Percentiles rank a stretch among this genome's conserved stretches.
These are phyloP conservation scores for Populus hybrid DNA, from an alignment of 441 rosid species.

Conservation along the genomic window DNA sequence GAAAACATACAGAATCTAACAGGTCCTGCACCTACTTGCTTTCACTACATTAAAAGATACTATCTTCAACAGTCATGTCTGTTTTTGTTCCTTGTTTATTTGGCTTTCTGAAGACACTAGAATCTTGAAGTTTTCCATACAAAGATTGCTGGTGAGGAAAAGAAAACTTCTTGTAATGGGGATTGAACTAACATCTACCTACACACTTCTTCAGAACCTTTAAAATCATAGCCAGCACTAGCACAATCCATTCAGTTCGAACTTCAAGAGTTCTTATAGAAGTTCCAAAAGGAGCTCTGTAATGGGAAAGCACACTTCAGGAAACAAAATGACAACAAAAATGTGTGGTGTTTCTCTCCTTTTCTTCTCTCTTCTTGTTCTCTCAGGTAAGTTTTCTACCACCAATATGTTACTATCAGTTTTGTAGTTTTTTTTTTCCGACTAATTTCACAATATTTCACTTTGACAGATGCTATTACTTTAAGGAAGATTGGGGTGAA, in stretches of 20 bases:
- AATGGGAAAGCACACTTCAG: neutral
- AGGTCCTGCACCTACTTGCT: neutral
- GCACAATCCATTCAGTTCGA: neutral
- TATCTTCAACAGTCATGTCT: neutral
- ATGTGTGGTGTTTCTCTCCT: slow-evolving; percentile 10
- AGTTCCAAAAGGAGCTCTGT: neutral
- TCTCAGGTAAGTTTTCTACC: slow-evolving; percentile 27
- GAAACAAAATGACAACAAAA: neutral
- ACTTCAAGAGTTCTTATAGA: neutral
- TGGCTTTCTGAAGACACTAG: slow-evolving; percentile 19
- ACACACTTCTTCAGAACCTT: slow-evolving; percentile 5
- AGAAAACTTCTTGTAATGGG: slow-evolving; percentile 12
- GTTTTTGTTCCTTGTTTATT: neutral
- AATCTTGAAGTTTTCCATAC: slow-evolving; percentile 8
- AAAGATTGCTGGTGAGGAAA: slow-evolving; percentile 12
- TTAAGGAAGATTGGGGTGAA: slow-evolving; percentile 62
- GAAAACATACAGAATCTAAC: neutral
- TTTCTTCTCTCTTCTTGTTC: slow-evolving; percentile 15
- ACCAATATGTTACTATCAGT: neutral
- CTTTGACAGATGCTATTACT: slow-evolving; percentile 32
- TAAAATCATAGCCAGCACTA: slow-evolving; percentile 10
- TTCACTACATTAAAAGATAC: neutral
- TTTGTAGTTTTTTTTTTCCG: neutral
- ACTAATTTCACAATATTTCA: neutral
- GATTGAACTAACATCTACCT: slow-evolving; percentile 14